Base-by-base conservation (phyloP, 805 yeast species). In the Candida pseudoglaebosa region DNA sequence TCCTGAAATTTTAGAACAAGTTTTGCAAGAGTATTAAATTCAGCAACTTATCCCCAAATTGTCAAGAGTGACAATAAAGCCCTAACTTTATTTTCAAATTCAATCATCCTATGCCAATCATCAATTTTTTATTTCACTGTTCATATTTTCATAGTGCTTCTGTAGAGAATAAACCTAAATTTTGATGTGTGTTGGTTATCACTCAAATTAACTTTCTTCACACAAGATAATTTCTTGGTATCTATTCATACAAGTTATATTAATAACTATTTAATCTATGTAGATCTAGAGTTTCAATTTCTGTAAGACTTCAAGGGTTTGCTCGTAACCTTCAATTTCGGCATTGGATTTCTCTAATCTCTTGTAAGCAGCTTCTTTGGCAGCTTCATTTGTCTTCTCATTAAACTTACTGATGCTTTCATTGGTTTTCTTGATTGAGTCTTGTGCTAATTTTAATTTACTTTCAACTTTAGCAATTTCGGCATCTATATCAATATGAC, bases 401-500 rank as follows among this genome's bases (percentile, higher is more conserved):
- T 82, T 84, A 59, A 89, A 91, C 64, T 90, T 96, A 49, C 81
- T 71, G 49, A 87, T 78, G 35, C 82, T 75, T 67, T 88, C 91
- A 48, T 80, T 78, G 44, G 86, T 73, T 54, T 77, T 74, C 46
- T 71, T 73, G 55, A 77, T 75, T 46, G 77, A 66, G 52, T 77
- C 81, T 49, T 67, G 62, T 32, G 82, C 77, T 62, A 82, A 84
- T 43, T 62, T 74, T 53, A 90, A 73, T 70, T 85, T 91, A 75
- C 78, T 79, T 54, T 71, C 62, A 28, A 89, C 93, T 75, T 91
- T 93, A 50, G 71, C 57, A 53, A 93, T 85, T 69, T 93, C 98
- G 40, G 84, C 84, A 54, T 89, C 97, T 50, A 90, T 77, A 62
- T 91, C 97, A 50, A 93, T 81, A 59, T 84, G 90, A 39, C 98